A percentile compares a stretch with the other conserved stretches of the same genome.
Conservation (phyloP, 768 basidiomycete species). For the Tricholoma sp. region DNA sequence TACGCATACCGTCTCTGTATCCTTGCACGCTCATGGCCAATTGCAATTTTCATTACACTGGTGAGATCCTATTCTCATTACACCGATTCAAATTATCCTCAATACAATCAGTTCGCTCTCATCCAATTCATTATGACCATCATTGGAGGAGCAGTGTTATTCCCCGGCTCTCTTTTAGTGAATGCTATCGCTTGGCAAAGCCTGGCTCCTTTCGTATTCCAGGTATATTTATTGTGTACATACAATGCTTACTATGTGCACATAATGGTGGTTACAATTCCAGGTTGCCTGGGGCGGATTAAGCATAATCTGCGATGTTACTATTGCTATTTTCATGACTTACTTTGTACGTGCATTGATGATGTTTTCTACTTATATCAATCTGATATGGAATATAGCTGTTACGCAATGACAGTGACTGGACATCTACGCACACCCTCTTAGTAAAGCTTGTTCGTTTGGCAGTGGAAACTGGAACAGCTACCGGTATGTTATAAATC, state of each 20-base stretch:
- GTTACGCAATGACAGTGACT: neutral
- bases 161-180: neutral
- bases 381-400: neutral
- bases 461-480: neutral
- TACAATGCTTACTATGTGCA: neutral
- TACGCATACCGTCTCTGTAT: no score
- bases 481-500: neutral
- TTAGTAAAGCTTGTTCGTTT: neutral
- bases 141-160: neutral
- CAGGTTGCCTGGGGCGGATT: neutral
- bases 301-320: neutral
- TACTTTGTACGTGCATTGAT: neutral
- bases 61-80: neutral
- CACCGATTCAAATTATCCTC: neutral
- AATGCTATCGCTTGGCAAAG: no score
- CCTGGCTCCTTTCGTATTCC: no score
- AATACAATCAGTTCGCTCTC: neutral
- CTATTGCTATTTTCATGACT: neutral
- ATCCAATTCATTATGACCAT: neutral
- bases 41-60: no score
- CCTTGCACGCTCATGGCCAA: no score
- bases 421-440: neutral
- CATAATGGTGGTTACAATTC: neutral
- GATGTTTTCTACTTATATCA: neutral
- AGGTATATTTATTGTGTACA: no score